phyloP scores from a whole-genome alignment of 1,139 yeast species.

The Magnusiomyces sp. region DNA sequence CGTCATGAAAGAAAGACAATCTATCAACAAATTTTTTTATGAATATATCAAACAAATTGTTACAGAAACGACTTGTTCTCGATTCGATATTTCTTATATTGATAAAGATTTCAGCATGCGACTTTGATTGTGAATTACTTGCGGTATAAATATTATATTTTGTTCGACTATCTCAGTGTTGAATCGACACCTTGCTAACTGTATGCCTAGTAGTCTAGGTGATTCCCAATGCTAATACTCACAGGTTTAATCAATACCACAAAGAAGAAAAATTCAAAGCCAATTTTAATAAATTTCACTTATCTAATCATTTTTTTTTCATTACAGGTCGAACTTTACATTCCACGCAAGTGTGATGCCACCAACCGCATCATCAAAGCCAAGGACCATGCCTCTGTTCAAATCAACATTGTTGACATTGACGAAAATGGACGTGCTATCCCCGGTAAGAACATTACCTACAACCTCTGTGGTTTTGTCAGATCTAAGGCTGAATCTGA shows the following conservation, averaged over 20 bases:
- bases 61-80: too few species aligned
- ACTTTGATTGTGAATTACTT: background rate
- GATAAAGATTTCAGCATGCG: too few species aligned
- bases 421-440: conserved; percentile 96
- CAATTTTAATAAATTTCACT: background rate
- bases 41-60: too few species aligned
- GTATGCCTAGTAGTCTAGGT: background rate
- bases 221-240: background rate
- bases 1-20: too few species aligned
- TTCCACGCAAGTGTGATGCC: conserved; percentile 99
- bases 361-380: conserved; percentile 99
- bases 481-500: conserved; percentile 92
- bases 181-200: background rate
- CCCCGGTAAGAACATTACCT: conserved; percentile 86
- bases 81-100: too few species aligned
- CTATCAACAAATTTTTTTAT: too few species aligned
- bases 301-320: background rate
- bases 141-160: background rate
- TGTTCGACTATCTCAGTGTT: background rate
- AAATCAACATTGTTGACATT: conserved; percentile 77
- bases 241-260: background rate
- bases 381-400: conserved; percentile 99
- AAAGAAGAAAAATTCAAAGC: background rate
- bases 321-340: conserved; percentile 94
- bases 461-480: conserved; percentile 95